phyloP scores from a whole-genome alignment of 2,329 filamentous ascomycete genomes.

The Coniella lustricola region DNA sequence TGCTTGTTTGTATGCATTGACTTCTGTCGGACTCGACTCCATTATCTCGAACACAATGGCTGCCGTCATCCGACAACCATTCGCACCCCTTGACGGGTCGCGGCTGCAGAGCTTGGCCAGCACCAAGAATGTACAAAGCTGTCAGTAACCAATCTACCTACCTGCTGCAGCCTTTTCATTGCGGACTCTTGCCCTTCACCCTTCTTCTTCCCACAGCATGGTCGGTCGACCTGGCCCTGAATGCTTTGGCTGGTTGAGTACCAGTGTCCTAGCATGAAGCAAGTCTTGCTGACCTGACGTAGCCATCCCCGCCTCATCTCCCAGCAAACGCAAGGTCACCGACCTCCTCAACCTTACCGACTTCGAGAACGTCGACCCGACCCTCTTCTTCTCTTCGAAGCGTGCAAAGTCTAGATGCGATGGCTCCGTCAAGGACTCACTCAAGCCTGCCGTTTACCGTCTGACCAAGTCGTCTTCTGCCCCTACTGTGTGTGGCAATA shows the following conservation, averaged over 20 bases:
- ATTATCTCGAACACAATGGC: constrained; percentile 41
- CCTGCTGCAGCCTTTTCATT: too few species aligned
- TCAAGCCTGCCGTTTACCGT: constrained; percentile 42
- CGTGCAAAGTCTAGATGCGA: constrained; percentile 45
- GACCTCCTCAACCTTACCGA: constrained; percentile 45
- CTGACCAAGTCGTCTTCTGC: constrained; percentile 36
- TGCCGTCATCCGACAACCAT: constrained; percentile 59
- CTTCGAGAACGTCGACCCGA: constrained; percentile 56
- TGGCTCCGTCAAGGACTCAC: constrained; percentile 34
- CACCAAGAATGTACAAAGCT: constrained; percentile 71
- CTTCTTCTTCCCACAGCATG: neutral
- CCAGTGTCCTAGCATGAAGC: neutral
- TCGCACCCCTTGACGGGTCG: constrained; percentile 63
- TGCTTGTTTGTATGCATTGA: constrained; percentile 13
- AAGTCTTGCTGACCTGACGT: constrained; percentile 22
- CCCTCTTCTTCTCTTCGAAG: constrained; percentile 46
- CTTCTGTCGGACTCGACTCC: neutral
- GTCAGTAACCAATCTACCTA: constrained; percentile 36
- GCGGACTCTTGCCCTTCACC: too few species aligned
- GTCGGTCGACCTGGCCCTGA: neutral
- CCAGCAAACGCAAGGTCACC: constrained; percentile 51
- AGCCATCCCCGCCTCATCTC: constrained; percentile 35
- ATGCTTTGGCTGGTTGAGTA: neutral
- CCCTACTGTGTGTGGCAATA: constrained; percentile 19
- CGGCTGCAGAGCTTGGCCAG: constrained; percentile 67